phyloP scores from a whole-genome alignment of 768 basidiomycete genomes.

The Zangia roseola region DNA sequence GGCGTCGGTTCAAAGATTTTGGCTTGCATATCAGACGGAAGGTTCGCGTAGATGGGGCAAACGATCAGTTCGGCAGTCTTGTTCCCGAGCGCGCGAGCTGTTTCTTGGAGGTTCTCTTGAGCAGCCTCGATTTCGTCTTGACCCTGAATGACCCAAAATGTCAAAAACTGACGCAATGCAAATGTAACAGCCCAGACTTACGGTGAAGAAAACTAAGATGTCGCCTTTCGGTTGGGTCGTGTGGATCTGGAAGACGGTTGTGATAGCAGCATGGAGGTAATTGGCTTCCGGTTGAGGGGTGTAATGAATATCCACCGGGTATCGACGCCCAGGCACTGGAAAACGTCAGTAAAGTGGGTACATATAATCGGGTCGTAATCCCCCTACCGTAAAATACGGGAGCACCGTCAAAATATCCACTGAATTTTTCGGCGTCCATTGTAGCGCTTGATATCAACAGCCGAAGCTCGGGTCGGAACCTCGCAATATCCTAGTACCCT shows the following conservation, averaged over 20 bases:
- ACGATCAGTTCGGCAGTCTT: constrained; percentile 93
- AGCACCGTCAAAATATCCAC: constrained; percentile 94
- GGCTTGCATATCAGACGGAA: constrained; percentile 99
- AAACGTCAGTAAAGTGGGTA: constrained; percentile 4
- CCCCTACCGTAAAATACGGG: constrained; percentile 87
- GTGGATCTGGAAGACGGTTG: constrained; percentile 98
- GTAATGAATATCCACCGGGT: constrained; percentile 97
- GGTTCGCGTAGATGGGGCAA: constrained; percentile 97
- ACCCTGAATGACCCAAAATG: constrained; percentile 45
- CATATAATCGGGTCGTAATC: background rate
- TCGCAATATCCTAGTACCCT: constrained; percentile 78
- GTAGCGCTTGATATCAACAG: constrained; percentile 96
- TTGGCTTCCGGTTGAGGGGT: constrained; percentile 99
- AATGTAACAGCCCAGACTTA: constrained; percentile 34
- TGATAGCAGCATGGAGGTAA: constrained; percentile 97
- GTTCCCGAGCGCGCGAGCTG: constrained; percentile 90
- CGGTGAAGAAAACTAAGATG: constrained; percentile 95
- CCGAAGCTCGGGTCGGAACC: constrained; percentile 92
- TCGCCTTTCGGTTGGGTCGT: constrained; percentile 98
- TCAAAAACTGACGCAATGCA: background rate
- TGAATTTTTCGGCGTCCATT: constrained; percentile 97
- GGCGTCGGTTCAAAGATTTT: constrained; percentile 99
- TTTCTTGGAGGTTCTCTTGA: constrained; percentile 94
- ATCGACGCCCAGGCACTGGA: constrained; percentile 92
- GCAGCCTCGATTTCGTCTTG: constrained; percentile 99